Percentiles rank a stretch among this genome's conserved stretches.
These are phyloP conservation scores for Suillus lakei DNA, from an alignment of 768 basidiomycete genomes.

Conservation along the genomic window DNA sequence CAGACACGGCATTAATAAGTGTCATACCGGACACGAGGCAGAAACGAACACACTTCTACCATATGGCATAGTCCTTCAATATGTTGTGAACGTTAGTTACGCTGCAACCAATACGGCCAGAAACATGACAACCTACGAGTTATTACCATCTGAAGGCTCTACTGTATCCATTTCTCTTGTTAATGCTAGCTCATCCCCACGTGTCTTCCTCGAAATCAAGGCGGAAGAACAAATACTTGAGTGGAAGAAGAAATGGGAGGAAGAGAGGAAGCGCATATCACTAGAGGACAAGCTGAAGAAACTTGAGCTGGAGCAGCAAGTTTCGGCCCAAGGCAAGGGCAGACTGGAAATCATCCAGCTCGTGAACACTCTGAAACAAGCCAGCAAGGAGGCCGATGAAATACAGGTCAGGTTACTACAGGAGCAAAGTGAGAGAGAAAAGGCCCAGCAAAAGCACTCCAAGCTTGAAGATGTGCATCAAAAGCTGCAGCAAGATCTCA, in stretches of 20 bases:
- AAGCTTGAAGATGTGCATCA: conserved; percentile 17
- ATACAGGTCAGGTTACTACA: conserved; percentile 24
- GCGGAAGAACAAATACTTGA: neutral
- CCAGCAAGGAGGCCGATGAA: conserved; percentile 15
- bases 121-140: conserved; percentile 34
- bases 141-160: conserved; percentile 32
- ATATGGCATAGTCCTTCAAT: conserved; percentile 26
- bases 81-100: conserved; percentile 27
- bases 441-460: conserved; percentile 22
- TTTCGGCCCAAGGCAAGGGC: conserved; percentile 19
- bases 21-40: conserved; percentile 11
- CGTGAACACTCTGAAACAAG: conserved; percentile 7
- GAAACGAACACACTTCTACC: conserved; percentile 20
- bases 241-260: conserved; percentile 21
- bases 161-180: conserved; percentile 30
- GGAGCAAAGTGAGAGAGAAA: conserved; percentile 20
- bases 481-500: conserved; percentile 19
- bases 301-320: conserved; percentile 19
- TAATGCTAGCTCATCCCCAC: conserved; percentile 18
- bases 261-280: conserved; percentile 19
- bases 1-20: conserved; percentile 18
- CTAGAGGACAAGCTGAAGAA: conserved; percentile 19
- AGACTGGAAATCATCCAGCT: conserved; percentile 22
- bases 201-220: neutral
- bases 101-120: conserved; percentile 30